phyloP scores from a whole-genome alignment of 1,139 yeast species.

The Taphrina wiesneri region DNA sequence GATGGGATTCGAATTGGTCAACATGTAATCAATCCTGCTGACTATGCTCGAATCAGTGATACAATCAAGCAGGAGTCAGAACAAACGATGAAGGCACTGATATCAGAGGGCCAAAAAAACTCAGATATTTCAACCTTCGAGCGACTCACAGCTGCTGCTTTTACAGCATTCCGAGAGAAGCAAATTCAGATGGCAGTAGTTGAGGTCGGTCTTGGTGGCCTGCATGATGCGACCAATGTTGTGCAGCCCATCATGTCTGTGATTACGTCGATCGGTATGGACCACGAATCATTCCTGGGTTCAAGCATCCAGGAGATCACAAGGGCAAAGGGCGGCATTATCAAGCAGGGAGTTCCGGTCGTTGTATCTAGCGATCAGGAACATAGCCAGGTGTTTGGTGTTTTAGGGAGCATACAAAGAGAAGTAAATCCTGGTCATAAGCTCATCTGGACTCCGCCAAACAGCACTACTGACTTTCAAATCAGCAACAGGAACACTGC shows the following conservation, averaged over 20 bases:
- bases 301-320: constrained; percentile 84
- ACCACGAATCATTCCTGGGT: constrained; percentile 88
- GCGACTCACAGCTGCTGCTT: constrained; percentile 80
- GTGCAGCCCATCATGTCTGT: constrained; percentile 85
- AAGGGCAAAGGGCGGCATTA: constrained; percentile 95
- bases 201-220: constrained; percentile 99
- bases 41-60: constrained; percentile 61
- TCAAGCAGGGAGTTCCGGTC: constrained; percentile 68
- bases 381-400: constrained; percentile 48
- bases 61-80: not conserved
- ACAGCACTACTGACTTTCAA: constrained; percentile 11
- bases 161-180: constrained; percentile 83
- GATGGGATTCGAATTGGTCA: constrained; percentile 91
- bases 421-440: constrained; percentile 48
- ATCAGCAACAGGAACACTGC: constrained; percentile 24
- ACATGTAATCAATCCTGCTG: constrained; percentile 52
- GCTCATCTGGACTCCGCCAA: constrained; percentile 24
- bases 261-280: constrained; percentile 83
- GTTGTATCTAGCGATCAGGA: constrained; percentile 59
- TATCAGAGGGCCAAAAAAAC: constrained; percentile 81
- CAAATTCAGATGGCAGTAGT: constrained; percentile 89
- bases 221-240: constrained; percentile 90
- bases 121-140: constrained; percentile 53
- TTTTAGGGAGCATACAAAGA: constrained; percentile 61
- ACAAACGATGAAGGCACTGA: constrained; percentile 50